These are phyloP conservation scores for Komagataella populi DNA, from an alignment of 805 yeast species.

Conservation along the genomic window DNA sequence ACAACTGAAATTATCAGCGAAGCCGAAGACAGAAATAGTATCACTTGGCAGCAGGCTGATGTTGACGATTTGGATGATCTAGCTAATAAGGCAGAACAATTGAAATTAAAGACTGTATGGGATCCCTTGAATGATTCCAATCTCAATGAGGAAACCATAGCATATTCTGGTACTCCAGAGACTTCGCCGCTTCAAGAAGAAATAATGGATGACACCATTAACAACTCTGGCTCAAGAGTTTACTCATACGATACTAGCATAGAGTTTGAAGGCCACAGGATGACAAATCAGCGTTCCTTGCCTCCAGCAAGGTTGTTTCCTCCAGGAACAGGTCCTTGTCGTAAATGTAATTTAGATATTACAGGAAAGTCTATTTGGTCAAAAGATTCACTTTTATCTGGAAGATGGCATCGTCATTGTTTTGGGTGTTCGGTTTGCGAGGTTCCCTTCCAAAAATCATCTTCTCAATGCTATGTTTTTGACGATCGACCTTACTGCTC, in stretches of 20 bases:
- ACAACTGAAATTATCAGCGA: conserved; percentile 10
- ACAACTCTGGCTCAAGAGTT: neutral
- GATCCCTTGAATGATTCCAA: neutral
- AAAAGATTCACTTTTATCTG: conserved; percentile 72
- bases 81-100: neutral
- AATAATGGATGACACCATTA: neutral
- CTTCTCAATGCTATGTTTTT: conserved; percentile 54
- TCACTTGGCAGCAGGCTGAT: conserved; percentile 4
- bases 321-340: conserved; percentile 73
- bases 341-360: conserved; percentile 51
- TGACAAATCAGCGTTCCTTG: conserved; percentile 7
- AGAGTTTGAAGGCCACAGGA: neutral
- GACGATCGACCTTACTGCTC: conserved; percentile 77
- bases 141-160: neutral
- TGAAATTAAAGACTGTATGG: neutral
- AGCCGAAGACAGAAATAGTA: neutral
- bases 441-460: conserved; percentile 39
- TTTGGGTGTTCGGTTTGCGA: conserved; percentile 63
- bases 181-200: neutral
- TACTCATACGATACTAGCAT: neutral
- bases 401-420: conserved; percentile 90
- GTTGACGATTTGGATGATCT: neutral
- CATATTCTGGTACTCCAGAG: neutral
- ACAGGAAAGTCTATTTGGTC: conserved; percentile 58
- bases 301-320: conserved; percentile 9